These are phyloP conservation scores for Salix arbutifolia DNA, from an alignment of 345 rosid genomes.

Conservation along the genomic window DNA sequence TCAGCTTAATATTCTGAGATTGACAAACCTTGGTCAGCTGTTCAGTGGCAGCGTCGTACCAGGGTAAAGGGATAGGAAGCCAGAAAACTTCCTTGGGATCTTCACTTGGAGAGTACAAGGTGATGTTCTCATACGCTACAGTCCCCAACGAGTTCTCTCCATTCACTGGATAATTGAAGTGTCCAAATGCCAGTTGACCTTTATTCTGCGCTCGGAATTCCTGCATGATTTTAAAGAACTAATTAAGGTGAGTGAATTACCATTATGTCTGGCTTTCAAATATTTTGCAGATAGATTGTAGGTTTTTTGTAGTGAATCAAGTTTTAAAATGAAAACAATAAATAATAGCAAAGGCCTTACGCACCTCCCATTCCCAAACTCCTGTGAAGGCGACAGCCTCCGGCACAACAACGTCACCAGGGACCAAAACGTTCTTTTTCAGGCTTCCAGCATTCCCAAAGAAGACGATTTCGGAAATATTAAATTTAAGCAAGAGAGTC, in stretches of 20 bases:
- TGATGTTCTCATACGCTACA: not conserved
- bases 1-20: no score
- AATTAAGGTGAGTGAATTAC: no score
- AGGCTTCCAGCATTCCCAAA: conserved; percentile 3
- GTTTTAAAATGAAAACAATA: no score
- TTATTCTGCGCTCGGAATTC: not conserved
- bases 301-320: no score
- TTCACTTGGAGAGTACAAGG: not conserved
- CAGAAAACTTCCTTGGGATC: not conserved
- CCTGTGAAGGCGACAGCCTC: not conserved
- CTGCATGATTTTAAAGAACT: not conserved
- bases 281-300: no score
- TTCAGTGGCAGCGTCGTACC: not conserved
- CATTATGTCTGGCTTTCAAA: no score
- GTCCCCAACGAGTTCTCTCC: conserved; percentile 2
- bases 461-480: not conserved
- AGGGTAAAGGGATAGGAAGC: no score
- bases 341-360: no score
- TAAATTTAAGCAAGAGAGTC: not conserved
- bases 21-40: no score
- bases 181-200: not conserved
- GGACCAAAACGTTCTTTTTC: not conserved
- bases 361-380: not conserved
- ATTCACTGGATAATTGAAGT: not conserved
- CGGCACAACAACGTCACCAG: conserved; percentile 5